Conservation (phyloP, 2,329 filamentous ascomycete genomes). For the Neurospora sp. region DNA sequence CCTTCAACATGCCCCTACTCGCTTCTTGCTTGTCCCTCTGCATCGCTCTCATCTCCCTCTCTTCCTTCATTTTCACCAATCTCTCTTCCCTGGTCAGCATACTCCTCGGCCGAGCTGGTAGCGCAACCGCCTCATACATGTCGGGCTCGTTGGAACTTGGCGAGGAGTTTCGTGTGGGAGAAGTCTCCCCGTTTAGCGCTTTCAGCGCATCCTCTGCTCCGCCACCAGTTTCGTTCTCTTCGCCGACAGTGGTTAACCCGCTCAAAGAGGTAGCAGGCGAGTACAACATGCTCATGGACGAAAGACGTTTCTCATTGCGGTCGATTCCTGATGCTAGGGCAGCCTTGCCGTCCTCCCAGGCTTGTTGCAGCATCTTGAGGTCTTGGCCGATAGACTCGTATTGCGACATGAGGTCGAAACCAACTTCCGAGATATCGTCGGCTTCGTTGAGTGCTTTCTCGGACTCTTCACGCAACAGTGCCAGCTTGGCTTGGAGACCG, state of each 20-base stretch:
- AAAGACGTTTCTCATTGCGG: slow-evolving; percentile 63
- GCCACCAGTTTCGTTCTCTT: slow-evolving; percentile 20
- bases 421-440: slow-evolving; percentile 63
- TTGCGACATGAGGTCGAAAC: slow-evolving; percentile 69
- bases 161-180: slow-evolving; percentile 36
- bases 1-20: slow-evolving; percentile 80
- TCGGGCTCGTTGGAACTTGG: slow-evolving; percentile 57
- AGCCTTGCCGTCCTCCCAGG: slow-evolving; percentile 83
- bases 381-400: slow-evolving; percentile 93
- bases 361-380: slow-evolving; percentile 66
- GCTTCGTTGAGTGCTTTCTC: slow-evolving; percentile 68
- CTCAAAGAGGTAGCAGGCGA: slow-evolving; percentile 56
- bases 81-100: slow-evolving; percentile 77
- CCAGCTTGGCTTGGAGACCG: slow-evolving; percentile 88
- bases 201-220: slow-evolving; percentile 54
- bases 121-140: slow-evolving; percentile 83
- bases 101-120: slow-evolving; percentile 59
- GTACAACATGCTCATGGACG: slow-evolving; percentile 48
- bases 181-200: slow-evolving; percentile 64
- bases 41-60: slow-evolving; percentile 64
- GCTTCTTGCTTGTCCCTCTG: slow-evolving; percentile 68
- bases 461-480: slow-evolving; percentile 82
- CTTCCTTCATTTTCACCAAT: slow-evolving; percentile 78
- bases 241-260: slow-evolving; percentile 55
- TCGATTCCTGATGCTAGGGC: slow-evolving; percentile 74